A percentile compares a stretch with the other conserved stretches of the same genome.
phyloP scores from a whole-genome alignment of 2,329 filamentous ascomycete species.

The Exophiala oligosperma region DNA sequence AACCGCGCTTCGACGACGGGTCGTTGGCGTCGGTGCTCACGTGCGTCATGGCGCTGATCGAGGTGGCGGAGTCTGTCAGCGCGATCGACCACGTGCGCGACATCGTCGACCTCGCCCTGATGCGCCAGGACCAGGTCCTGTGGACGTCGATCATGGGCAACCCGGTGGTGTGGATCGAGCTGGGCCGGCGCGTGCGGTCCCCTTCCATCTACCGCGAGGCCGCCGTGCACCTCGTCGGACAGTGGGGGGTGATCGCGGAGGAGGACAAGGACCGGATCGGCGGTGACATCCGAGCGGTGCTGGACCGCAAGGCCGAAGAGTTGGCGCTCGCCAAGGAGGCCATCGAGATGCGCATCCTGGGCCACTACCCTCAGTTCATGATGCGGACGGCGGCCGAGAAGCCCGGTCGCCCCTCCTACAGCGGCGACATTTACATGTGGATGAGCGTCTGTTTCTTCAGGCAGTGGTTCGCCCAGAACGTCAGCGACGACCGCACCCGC shows the following conservation, averaged over 20 bases:
- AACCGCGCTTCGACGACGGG: slow-evolving; percentile 42
- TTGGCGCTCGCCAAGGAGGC: slow-evolving; percentile 31
- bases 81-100: slow-evolving; percentile 45
- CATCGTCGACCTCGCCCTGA: slow-evolving; percentile 49
- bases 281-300: slow-evolving; percentile 26
- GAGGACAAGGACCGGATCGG: slow-evolving; percentile 26
- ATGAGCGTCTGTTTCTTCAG: slow-evolving; percentile 49
- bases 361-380: slow-evolving; percentile 41
- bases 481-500: slow-evolving; percentile 41
- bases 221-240: slow-evolving; percentile 35
- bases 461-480: slow-evolving; percentile 47
- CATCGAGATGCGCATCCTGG: slow-evolving; percentile 33
- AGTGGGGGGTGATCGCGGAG: slow-evolving; percentile 30
- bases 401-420: slow-evolving; percentile 44
- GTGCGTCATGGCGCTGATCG: slow-evolving; percentile 42
- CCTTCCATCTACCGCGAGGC: slow-evolving; percentile 41
- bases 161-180: slow-evolving; percentile 48
- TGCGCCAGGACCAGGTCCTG: slow-evolving; percentile 48
- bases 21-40: slow-evolving; percentile 41
- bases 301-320: slow-evolving; percentile 30
- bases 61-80: slow-evolving; percentile 49
- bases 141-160: slow-evolving; percentile 45
- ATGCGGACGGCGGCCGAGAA: slow-evolving; percentile 33
- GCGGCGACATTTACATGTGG: slow-evolving; percentile 53
- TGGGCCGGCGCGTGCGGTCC: slow-evolving; percentile 48